These are phyloP conservation scores for Colletotrichum siamense DNA, from an alignment of 2,329 filamentous ascomycete species.

Conservation along the genomic window DNA sequence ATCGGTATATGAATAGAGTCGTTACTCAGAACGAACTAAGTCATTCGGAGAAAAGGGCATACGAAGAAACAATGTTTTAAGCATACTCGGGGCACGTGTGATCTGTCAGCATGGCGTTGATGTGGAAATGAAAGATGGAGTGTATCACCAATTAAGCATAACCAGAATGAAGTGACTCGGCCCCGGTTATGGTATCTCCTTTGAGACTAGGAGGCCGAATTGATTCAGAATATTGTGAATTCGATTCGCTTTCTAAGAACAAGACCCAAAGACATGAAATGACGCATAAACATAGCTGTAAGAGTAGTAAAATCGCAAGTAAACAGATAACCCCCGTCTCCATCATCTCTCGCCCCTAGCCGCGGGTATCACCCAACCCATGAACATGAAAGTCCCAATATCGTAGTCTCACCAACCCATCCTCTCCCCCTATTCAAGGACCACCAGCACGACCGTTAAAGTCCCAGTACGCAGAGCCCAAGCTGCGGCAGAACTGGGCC, in stretches of 20 bases:
- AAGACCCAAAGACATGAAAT: neutral
- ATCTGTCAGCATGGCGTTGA: neutral
- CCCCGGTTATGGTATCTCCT: accelerated
- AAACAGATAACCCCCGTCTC: accelerated
- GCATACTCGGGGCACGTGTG: neutral
- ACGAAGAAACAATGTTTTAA: neutral
- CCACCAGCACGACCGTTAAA: neutral
- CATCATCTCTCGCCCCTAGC: neutral
- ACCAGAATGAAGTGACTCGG: accelerated
- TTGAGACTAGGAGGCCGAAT: accelerated
- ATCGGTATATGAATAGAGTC: accelerated
- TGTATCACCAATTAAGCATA: neutral
- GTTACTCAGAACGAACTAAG: accelerated
- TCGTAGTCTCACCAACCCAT: accelerated
- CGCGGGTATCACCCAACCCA: accelerated
- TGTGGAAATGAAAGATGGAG: neutral
- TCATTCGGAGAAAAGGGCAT: accelerated
- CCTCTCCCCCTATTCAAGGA: neutral
- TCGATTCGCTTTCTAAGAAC: neutral
- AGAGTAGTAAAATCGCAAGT: neutral
- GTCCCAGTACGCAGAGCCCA: neutral
- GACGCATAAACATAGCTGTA: neutral
- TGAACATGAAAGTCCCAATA: neutral
- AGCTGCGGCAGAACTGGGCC: neutral
- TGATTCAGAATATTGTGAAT: neutral